Conservation (phyloP, 2,329 filamentous ascomycete genomes). For the Leptoxyphium fumago region DNA sequence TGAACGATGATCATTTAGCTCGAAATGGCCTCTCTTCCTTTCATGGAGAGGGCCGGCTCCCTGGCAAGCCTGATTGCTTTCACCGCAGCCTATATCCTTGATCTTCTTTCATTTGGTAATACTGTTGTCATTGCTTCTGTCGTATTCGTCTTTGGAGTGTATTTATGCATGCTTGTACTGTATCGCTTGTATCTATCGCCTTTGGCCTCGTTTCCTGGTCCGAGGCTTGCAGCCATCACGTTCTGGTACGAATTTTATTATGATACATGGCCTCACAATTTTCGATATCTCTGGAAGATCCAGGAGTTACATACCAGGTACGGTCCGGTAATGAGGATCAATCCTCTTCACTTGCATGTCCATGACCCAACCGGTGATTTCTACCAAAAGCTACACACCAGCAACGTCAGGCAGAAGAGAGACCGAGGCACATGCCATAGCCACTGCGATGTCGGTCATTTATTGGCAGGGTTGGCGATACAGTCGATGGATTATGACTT, state of each 20-base stretch:
- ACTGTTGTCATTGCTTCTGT: neutral
- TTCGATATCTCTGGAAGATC: constrained; percentile 14
- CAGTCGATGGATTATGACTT: neutral
- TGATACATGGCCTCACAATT: constrained; percentile 6
- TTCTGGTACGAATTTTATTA: constrained; percentile 17
- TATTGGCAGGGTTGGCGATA: neutral
- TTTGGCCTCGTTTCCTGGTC: constrained; percentile 15
- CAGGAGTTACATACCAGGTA: constrained; percentile 14
- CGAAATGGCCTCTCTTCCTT: neutral
- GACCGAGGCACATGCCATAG: neutral
- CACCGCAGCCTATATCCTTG: neutral
- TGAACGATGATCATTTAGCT: too few species aligned
- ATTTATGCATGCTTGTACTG: constrained; percentile 6
- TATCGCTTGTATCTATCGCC: constrained; percentile 13
- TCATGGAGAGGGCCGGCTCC: neutral
- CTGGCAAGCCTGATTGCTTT: neutral
- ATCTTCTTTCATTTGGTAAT: neutral
- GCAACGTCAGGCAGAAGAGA: constrained; percentile 2
- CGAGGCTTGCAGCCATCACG: constrained; percentile 14
- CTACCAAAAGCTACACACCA: constrained; percentile 3
- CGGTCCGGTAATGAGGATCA: constrained; percentile 1
- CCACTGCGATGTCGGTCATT: neutral
- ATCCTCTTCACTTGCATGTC: neutral
- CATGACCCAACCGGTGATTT: neutral
- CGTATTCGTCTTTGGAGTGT: neutral